phyloP scores from a whole-genome alignment of 2,329 filamentous ascomycete species.

The Raffaelea ambrosiae region DNA sequence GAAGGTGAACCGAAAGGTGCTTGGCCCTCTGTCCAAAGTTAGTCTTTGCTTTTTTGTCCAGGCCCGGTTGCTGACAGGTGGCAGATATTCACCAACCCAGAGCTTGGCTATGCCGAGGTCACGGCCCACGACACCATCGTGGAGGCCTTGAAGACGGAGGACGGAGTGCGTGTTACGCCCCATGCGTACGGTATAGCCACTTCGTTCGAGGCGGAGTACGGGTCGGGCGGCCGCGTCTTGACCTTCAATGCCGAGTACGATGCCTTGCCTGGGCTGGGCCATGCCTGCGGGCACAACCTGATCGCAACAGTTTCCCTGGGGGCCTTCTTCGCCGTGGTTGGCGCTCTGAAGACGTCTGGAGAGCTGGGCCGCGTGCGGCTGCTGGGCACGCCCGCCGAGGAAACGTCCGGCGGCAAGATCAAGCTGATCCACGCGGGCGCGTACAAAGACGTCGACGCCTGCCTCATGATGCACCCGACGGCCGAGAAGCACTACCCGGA shows the following conservation, averaged over 20 bases:
- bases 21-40: too few relatives aligned
- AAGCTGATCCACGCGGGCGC: constrained; percentile 32
- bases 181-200: constrained; percentile 43
- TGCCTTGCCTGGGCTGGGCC: constrained; percentile 26
- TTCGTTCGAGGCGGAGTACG: constrained; percentile 31
- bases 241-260: constrained; percentile 17
- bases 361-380: constrained; percentile 17
- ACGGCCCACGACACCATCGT: constrained; percentile 40
- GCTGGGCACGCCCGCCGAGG: constrained; percentile 35
- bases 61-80: background rate
- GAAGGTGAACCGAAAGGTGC: constrained; percentile 6
- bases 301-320: constrained; percentile 28
- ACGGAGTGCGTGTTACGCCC: constrained; percentile 32
- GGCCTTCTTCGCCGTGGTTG: constrained; percentile 23
- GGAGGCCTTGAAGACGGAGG: constrained; percentile 28
- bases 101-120: constrained; percentile 39
- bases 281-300: constrained; percentile 33
- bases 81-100: constrained; percentile 31
- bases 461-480: constrained; percentile 30
- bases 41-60: too few relatives aligned
- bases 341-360: constrained; percentile 13
- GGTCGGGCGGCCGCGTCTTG: constrained; percentile 9
- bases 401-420: constrained; percentile 32
- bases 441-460: constrained; percentile 24
- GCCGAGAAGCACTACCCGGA: constrained; percentile 5